Percentiles rank a stretch among this genome's conserved stretches.
Conservation (phyloP, 1,284 basidiomycete species). For the Tremellales sp. region DNA sequence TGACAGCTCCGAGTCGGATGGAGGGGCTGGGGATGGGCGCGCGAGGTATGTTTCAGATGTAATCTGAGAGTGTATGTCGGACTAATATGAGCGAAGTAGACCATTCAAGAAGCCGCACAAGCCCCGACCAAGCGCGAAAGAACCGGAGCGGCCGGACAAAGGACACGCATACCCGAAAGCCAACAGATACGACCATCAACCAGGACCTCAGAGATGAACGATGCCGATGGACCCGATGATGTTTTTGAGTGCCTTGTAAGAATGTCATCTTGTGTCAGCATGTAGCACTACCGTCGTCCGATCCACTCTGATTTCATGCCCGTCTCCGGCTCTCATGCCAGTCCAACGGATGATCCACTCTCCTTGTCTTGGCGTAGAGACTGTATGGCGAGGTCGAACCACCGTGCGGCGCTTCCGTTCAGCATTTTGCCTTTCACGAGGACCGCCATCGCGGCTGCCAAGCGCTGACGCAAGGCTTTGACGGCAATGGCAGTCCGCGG, state of each 20-base stretch:
- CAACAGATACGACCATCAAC: conserved; percentile 29
- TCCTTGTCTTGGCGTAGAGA: conserved; percentile 35
- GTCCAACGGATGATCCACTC: conserved; percentile 18
- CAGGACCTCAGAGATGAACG: too few species aligned
- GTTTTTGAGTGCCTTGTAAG: conserved; percentile 1
- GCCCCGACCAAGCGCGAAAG: conserved; percentile 3
- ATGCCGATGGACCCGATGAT: too few species aligned
- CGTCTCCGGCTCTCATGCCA: too few species aligned
- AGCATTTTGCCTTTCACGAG: conserved; percentile 59
- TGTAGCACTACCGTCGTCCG: too few species aligned
- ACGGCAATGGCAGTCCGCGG: conserved; percentile 75
- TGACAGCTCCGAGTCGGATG: conserved; percentile 34
- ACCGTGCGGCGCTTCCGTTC: conserved; percentile 57
- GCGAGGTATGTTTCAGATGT: conserved; percentile 21
- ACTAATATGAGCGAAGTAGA: conserved; percentile 1
- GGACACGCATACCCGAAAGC: conserved; percentile 1
- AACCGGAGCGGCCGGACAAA: not conserved
- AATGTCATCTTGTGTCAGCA: too few species aligned
- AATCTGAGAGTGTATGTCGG: not conserved
- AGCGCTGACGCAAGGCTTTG: conserved; percentile 68
- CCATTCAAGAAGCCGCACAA: conserved; percentile 15
- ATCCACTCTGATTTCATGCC: too few species aligned
- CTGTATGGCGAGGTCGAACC: conserved; percentile 67
- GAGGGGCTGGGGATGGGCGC: conserved; percentile 30
- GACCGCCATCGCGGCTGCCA: conserved; percentile 61